Percentiles rank a stretch among this genome's conserved stretches.
phyloP scores from a whole-genome alignment of 2,329 filamentous ascomycete genomes.

The Colletotrichum tropicicola region DNA sequence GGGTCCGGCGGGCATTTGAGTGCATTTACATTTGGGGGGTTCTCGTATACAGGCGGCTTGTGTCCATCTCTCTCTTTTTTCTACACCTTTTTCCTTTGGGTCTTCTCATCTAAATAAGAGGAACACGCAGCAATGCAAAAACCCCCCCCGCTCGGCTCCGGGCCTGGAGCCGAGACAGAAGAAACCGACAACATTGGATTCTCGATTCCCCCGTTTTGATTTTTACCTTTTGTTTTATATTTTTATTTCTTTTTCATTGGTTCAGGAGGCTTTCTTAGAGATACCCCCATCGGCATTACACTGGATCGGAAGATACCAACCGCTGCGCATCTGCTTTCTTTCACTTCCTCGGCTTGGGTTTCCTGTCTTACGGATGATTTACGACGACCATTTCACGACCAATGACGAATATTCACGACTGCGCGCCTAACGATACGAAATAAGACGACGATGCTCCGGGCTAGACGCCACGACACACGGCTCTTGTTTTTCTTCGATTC shows the following conservation, averaged over 20 bases:
- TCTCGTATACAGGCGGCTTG: slow-evolving; percentile 56
- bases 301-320: slow-evolving; percentile 37
- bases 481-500: slow-evolving; percentile 28
- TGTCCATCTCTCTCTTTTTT: slow-evolving; percentile 40
- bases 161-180: slow-evolving; percentile 52
- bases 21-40: slow-evolving; percentile 64
- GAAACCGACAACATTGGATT: slow-evolving; percentile 47
- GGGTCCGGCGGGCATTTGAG: slow-evolving; percentile 60
- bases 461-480: slow-evolving; percentile 42
- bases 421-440: slow-evolving; percentile 39
- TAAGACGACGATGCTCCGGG: slow-evolving; percentile 35
- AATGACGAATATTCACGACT: slow-evolving; percentile 46
- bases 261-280: slow-evolving; percentile 53
- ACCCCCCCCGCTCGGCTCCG: slow-evolving; percentile 51
- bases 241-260: slow-evolving; percentile 42
- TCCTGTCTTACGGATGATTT: slow-evolving; percentile 57
- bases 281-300: slow-evolving; percentile 44
- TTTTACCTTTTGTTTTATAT: slow-evolving; percentile 40
- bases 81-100: slow-evolving; percentile 35
- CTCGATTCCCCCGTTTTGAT: slow-evolving; percentile 46
- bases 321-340: slow-evolving; percentile 48
- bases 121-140: slow-evolving; percentile 74
- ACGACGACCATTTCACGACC: slow-evolving; percentile 54
- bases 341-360: slow-evolving; percentile 45
- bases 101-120: slow-evolving; percentile 58